phyloP scores from a whole-genome alignment of 441 rosid genomes.

The Arabidopsis hybrid region DNA sequence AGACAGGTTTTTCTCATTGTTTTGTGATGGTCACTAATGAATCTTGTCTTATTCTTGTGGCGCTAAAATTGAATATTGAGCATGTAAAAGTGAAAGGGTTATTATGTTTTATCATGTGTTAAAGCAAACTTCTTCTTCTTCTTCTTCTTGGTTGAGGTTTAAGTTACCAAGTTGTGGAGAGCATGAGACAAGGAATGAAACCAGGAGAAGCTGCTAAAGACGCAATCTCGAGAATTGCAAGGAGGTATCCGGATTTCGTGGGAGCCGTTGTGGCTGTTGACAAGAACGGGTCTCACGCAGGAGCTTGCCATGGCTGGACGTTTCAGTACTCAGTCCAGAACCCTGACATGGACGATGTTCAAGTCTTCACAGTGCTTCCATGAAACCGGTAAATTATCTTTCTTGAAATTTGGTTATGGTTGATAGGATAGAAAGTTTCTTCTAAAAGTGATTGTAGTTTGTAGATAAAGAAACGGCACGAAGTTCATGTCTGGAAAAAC shows the following conservation, averaged over 20 bases:
- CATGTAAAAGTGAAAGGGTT: neutral
- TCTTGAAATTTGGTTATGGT: neutral
- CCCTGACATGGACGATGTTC: constrained; percentile 66
- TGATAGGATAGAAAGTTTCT: neutral
- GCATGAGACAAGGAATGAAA: constrained; percentile 89
- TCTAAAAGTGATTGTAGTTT: constrained; percentile 7
- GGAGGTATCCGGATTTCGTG: constrained; percentile 72
- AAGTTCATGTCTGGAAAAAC: constrained; percentile 27
- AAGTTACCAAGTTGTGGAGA: constrained; percentile 95
- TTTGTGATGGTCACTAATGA: neutral
- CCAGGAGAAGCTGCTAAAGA: constrained; percentile 78
- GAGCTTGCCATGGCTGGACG: constrained; percentile 93
- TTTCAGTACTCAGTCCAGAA: constrained; percentile 81
- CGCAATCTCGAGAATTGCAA: constrained; percentile 75
- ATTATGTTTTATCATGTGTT: neutral
- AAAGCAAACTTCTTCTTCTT: neutral
- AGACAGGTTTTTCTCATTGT: neutral
- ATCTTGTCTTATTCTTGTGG: neutral
- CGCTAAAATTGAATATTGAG: constrained; percentile 3
- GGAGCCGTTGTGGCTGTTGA: constrained; percentile 87
- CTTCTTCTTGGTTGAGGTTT: constrained; percentile 26
- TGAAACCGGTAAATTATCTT: constrained; percentile 19
- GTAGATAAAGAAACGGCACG: constrained; percentile 27
- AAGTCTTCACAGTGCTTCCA: constrained; percentile 77
- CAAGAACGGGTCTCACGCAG: constrained; percentile 75